phyloP scores from a whole-genome alignment of 768 basidiomycete genomes.

The Antrodiella citrinella region DNA sequence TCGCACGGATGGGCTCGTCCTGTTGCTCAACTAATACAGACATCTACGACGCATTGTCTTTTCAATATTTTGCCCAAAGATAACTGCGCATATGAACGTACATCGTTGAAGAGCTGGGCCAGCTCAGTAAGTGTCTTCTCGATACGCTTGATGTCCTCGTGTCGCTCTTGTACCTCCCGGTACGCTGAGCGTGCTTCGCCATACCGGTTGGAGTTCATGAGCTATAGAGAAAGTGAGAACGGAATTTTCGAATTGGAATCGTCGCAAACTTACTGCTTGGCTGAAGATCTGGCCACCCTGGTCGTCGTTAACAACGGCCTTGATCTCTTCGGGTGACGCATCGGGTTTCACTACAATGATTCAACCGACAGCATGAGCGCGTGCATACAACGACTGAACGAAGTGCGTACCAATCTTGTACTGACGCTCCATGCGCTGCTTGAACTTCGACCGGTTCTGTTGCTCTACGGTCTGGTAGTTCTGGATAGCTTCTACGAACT shows the following conservation, averaged over 20 bases:
- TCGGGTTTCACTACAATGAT: constrained; percentile 65
- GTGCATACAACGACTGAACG: not conserved
- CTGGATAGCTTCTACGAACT: constrained; percentile 71
- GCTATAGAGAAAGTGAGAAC: constrained; percentile 30
- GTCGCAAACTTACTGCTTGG: constrained; percentile 42
- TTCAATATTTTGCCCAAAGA: not conserved
- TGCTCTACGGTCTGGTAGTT: constrained; percentile 73
- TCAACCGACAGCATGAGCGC: not conserved
- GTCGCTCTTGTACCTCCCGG: constrained; percentile 94
- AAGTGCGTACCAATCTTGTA: constrained; percentile 56
- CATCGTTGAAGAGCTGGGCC: constrained; percentile 94
- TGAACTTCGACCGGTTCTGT: constrained; percentile 55
- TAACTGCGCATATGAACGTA: constrained; percentile 28
- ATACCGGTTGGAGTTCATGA: constrained; percentile 86
- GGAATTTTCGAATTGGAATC: not conserved
- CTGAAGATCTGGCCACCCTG: constrained; percentile 69
- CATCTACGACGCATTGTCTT: constrained; percentile 48
- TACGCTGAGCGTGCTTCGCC: constrained; percentile 87
- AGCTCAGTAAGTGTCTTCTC: constrained; percentile 89
- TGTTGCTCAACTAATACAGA: constrained; percentile 92
- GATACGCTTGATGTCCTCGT: constrained; percentile 93
- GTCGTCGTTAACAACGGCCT: constrained; percentile 58
- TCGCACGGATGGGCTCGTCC: constrained; percentile 76
- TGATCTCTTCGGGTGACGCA: constrained; percentile 74
- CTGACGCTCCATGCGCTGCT: constrained; percentile 65